Evolutionary conservation across 331 rosid genomes (phyloP).

Genomic region (Cydonia oblonga): DNA sequence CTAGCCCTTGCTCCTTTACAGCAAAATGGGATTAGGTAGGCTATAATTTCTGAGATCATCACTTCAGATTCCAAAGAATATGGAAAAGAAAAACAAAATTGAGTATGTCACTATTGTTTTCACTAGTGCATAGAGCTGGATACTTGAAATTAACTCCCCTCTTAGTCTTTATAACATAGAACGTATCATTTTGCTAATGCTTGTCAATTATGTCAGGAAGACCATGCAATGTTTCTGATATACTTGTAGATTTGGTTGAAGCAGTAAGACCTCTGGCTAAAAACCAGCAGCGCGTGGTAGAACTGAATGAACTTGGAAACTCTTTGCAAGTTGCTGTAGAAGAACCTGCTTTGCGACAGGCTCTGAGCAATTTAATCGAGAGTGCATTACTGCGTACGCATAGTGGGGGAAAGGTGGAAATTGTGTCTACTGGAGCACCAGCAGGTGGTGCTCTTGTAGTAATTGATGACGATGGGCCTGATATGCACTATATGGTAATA

Average conservation of each 20-base stretch:
- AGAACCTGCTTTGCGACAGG: constrained; percentile 85
- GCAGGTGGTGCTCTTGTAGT: constrained; percentile 84
- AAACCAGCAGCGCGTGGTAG: constrained; percentile 48
- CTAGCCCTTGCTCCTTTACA: constrained; percentile 69
- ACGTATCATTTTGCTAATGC: constrained; percentile 29
- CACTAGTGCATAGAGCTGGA: neutral
- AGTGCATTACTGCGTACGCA: constrained; percentile 50
- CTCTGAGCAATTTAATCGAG: constrained; percentile 20
- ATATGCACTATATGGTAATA: constrained; percentile 93
- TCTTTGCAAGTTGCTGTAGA: constrained; percentile 65
- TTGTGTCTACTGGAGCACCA: constrained; percentile 68
- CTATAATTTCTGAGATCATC: neutral
- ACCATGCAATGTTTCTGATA: constrained; percentile 81
- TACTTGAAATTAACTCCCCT: constrained; percentile 5
- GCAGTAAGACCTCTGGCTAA: constrained; percentile 70
- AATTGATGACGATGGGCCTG: constrained; percentile 93
- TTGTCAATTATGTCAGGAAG: constrained; percentile 73
- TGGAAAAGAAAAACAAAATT: neutral
- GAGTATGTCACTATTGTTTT: neutral
- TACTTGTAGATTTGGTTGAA: constrained; percentile 68
- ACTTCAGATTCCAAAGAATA: neutral
- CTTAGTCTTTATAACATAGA: neutral
- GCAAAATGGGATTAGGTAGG: constrained; percentile 67
- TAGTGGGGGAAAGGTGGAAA: constrained; percentile 79
- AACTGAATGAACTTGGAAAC: constrained; percentile 44